Base-by-base conservation (phyloP, 2,329 filamentous ascomycete genomes). In the Ophiocordyceps sinensis region DNA sequence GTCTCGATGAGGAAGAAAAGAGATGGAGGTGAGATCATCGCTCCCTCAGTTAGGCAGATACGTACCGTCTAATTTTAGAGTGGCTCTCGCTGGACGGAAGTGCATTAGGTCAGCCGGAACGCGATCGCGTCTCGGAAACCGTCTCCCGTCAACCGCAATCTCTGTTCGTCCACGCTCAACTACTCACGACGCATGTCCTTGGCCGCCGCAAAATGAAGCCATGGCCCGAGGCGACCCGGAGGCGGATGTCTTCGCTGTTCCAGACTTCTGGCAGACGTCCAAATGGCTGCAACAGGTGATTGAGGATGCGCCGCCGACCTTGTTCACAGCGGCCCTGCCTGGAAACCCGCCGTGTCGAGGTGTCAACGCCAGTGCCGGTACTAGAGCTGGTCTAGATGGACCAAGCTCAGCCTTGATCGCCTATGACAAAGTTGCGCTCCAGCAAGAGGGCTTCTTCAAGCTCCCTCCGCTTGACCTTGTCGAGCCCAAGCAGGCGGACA, bases 211-310 rank as follows among this genome's bases (percentile, higher is more conserved):
- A 32, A 28, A 51, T 53, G 47, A 43, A 42, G 53, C 43, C 44
- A 62, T 61, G 58, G 47, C 47, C 45, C 44, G 62, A 45, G 56
- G 67, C 41, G 58, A 66, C 44, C 62, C 68, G 34, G 53, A 60
- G 41, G 65, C 71, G 38, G 61, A 79, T 52, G 68, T 79, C 28
- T 85, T 85, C 53, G 69, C 71, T 32, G 75, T 78, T 37, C 75
- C 75, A 32, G 67, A 79, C 52, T 70, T 82, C 45, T 76, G 71
- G 69, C 64, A 63, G 42, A 60, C 67, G 23, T 75, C 78, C 3
- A 65, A 60, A 48, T 69, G 70, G 57, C 58, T 73, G 31, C 57
- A 65, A 8, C 46, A 54, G 37, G 28, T 53, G 19, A 44, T 43
- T 19, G 40, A 39, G 29, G 47, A 53, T 19, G 35, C 46, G 23